phyloP scores from a whole-genome alignment of 345 rosid species.

The Rhizophora mangle region DNA sequence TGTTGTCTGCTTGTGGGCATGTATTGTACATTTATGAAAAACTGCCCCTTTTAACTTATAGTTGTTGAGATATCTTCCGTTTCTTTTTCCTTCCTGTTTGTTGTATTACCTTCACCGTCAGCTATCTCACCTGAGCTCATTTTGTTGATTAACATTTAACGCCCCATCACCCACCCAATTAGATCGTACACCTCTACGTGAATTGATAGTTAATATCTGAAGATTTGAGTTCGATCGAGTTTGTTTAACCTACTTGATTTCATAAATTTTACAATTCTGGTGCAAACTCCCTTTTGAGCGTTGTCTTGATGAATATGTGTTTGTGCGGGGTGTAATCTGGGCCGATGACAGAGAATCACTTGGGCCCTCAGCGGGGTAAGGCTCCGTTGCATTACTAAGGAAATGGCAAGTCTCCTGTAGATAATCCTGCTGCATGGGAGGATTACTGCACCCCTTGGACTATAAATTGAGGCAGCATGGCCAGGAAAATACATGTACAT shows the following conservation, averaged over 20 bases:
- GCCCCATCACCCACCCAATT: no score
- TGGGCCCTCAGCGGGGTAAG: slow-evolving; percentile 14
- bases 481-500: slow-evolving; percentile 50
- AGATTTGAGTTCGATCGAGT: no score
- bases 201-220: no score
- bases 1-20: no score
- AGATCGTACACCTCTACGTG: no score
- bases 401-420: slow-evolving; percentile 21
- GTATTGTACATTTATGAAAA: not conserved
- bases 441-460: slow-evolving; percentile 56
- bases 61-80: not conserved
- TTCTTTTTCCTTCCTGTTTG: not conserved
- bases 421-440: slow-evolving; percentile 50
- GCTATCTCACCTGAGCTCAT: not conserved
- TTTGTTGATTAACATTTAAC: no score
- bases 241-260: no score
- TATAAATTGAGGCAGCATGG: slow-evolving; percentile 53
- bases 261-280: not conserved
- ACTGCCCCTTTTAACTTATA: no score
- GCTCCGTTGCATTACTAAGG: slow-evolving; percentile 8
- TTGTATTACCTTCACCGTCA: not conserved
- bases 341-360: not conserved
- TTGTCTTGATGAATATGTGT: not conserved
- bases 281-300: not conserved
- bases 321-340: not conserved